Conservation (phyloP, 768 basidiomycete genomes). For the Lepiota subincarnata region DNA sequence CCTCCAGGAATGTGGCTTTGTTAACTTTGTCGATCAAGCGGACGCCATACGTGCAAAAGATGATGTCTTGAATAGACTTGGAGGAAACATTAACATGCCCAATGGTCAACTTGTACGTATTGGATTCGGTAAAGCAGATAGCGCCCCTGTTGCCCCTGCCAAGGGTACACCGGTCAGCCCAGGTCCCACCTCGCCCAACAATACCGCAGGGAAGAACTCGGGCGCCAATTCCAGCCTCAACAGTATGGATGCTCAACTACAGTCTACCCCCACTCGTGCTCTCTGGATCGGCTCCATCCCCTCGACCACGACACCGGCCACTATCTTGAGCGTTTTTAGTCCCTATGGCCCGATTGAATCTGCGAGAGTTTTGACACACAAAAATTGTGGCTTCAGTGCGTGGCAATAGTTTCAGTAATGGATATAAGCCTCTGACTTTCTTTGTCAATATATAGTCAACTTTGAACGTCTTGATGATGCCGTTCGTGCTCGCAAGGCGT, state of each 20-base stretch:
- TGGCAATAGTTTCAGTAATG: conserved; percentile 16
- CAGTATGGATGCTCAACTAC: conserved; percentile 80
- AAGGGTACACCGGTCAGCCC: conserved; percentile 68
- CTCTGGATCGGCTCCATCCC: conserved; percentile 99
- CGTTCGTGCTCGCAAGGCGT: conserved; percentile 88
- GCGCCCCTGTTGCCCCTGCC: conserved; percentile 87
- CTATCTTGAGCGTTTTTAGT: conserved; percentile 93
- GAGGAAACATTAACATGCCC: conserved; percentile 90
- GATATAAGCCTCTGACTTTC: neutral
- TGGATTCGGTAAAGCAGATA: conserved; percentile 97
- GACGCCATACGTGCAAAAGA: conserved; percentile 99
- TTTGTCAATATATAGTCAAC: conserved; percentile 58
- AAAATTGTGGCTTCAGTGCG: conserved; percentile 91
- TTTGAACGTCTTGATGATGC: conserved; percentile 98
- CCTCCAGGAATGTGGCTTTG: conserved; percentile 92
- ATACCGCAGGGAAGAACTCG: conserved; percentile 38
- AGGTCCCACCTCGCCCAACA: conserved; percentile 60
- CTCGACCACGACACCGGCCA: conserved; percentile 89
- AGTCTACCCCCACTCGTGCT: conserved; percentile 89
- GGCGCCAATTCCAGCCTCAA: conserved; percentile 51
- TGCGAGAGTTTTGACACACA: conserved; percentile 92
- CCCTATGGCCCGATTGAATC: conserved; percentile 98
- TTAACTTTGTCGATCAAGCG: conserved; percentile 93
- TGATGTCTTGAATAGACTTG: conserved; percentile 92
- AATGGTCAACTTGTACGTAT: conserved; percentile 96